Conservation (phyloP, 1,284 basidiomycete species). For the Cryptococcus sp. region DNA sequence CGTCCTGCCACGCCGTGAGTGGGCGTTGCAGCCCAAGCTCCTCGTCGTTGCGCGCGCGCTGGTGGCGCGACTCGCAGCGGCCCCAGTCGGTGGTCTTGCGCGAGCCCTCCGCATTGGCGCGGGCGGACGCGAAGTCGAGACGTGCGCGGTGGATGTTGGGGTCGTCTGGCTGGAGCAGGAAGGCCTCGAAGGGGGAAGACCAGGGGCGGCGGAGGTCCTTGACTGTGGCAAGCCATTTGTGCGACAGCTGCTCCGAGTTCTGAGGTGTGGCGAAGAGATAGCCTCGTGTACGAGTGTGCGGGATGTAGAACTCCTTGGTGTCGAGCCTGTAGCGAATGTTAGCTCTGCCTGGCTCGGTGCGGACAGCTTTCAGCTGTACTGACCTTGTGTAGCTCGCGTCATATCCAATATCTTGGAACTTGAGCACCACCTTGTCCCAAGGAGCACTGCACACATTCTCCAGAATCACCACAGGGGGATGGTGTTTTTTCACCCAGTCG, state of each 20-base stretch:
- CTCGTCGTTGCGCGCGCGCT: constrained; percentile 80
- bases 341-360: not conserved
- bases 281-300: constrained; percentile 85
- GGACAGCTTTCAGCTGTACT: constrained; percentile 2
- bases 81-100: constrained; percentile 68
- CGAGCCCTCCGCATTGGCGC: constrained; percentile 49
- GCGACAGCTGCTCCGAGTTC: constrained; percentile 56
- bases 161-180: constrained; percentile 85
- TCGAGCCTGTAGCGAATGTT: constrained; percentile 58
- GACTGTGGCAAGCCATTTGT: constrained; percentile 68
- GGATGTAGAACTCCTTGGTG: constrained; percentile 91
- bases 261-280: constrained; percentile 66
- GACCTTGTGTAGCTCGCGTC: constrained; percentile 64
- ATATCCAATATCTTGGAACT: constrained; percentile 74
- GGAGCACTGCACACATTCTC: constrained; percentile 93
- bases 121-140: constrained; percentile 66
- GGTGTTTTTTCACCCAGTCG: constrained; percentile 81
- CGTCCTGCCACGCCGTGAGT: constrained; percentile 89
- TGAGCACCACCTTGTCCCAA: constrained; percentile 71
- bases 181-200: constrained; percentile 84
- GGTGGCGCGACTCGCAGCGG: constrained; percentile 87
- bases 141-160: constrained; percentile 84
- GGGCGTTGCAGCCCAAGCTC: constrained; percentile 77
- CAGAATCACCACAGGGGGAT: constrained; percentile 83
- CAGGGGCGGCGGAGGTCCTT: constrained; percentile 73